phyloP scores from a whole-genome alignment of 2,329 filamentous ascomycete species.

The Colletotrichum siamense region DNA sequence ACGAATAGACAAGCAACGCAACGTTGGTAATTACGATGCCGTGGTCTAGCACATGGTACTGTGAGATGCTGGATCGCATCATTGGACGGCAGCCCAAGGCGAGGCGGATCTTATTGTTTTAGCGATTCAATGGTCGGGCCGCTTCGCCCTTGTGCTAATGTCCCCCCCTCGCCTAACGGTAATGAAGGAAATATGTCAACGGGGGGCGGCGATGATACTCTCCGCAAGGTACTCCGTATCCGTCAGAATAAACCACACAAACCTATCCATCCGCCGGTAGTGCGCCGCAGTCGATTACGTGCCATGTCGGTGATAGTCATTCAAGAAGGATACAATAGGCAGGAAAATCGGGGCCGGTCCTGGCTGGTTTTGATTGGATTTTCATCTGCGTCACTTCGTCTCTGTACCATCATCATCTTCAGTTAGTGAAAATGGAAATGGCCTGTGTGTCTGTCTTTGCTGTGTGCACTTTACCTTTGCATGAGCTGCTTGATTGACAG shows the following conservation, averaged over 20 bases:
- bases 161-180: not conserved
- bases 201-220: not conserved
- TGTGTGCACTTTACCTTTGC: not conserved
- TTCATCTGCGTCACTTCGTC: conserved; percentile 1
- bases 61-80: not conserved
- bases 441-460: not conserved
- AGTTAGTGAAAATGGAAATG: not conserved
- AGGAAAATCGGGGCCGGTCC: not conserved
- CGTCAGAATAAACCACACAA: not conserved
- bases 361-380: not conserved
- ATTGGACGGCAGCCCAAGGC: not conserved
- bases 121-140: not conserved
- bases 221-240: not conserved
- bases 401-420: conserved; percentile 11
- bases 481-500: conserved; percentile 5
- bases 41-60: not conserved
- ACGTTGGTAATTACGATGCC: not conserved
- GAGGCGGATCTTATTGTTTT: not conserved
- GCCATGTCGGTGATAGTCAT: not conserved
- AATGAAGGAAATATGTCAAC: not conserved
- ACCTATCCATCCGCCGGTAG: not conserved
- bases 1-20: not conserved
- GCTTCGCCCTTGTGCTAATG: not conserved
- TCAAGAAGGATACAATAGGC: not conserved
- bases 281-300: not conserved